These are phyloP conservation scores for Porcisia hertigi DNA, from an alignment of 208 protist genomes.

Conservation along the genomic window DNA sequence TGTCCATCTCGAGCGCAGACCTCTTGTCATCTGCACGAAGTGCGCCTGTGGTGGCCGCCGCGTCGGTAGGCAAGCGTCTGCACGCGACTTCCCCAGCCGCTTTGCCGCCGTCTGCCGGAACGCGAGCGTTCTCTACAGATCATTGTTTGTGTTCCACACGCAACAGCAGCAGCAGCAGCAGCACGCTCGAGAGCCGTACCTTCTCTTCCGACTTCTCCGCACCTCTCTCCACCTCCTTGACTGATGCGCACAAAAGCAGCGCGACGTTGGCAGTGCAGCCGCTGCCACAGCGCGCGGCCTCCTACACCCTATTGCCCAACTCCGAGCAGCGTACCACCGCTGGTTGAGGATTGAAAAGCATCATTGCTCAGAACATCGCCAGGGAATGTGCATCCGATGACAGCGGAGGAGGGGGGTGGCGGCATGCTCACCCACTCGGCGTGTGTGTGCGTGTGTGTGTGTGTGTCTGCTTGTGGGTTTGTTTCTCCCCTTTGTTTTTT, in stretches of 20 bases:
- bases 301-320: constrained; percentile 15
- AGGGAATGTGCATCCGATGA: not conserved
- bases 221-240: not conserved
- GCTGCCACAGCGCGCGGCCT: not conserved
- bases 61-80: not conserved
- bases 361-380: not conserved
- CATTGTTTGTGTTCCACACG: not conserved
- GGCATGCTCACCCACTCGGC: not conserved
- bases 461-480: not conserved
- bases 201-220: not conserved
- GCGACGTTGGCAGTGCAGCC: not conserved
- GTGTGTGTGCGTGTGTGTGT: not conserved
- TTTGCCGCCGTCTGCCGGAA: not conserved
- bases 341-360: not conserved
- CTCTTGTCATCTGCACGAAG: constrained; percentile 5
- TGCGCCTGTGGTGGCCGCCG: not conserved
- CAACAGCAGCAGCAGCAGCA: not conserved
- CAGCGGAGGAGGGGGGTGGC: not conserved
- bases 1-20: constrained; percentile 1
- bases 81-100: not conserved
- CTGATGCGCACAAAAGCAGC: not conserved
- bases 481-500: not conserved
- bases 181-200: not conserved
- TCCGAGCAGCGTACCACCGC: constrained; percentile 8
- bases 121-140: not conserved